A percentile compares a stretch with the other conserved stretches of the same genome.
These are phyloP conservation scores for Leccinellum rugosiceps DNA, from an alignment of 768 basidiomycete genomes.

Conservation along the genomic window DNA sequence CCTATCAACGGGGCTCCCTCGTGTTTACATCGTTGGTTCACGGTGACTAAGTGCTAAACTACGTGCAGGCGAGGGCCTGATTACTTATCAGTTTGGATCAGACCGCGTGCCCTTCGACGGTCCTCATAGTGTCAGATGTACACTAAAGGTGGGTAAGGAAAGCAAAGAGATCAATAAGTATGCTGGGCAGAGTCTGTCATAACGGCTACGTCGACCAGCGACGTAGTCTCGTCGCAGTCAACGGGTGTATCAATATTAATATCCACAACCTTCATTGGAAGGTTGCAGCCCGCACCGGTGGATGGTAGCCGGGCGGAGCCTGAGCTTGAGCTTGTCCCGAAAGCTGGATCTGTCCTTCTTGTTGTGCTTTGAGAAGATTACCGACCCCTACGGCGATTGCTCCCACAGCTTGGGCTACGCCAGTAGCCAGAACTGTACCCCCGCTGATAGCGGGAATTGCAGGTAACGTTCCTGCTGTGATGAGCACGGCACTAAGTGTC, in stretches of 20 bases:
- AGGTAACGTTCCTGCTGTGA: conserved; percentile 74
- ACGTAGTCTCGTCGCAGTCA: conserved; percentile 11
- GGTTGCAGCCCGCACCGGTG: conserved; percentile 30
- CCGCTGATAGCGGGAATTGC: conserved; percentile 68
- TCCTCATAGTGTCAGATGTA: conserved; percentile 11
- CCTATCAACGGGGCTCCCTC: conserved; percentile 20
- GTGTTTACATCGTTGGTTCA: conserved; percentile 28
- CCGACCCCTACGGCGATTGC: conserved; percentile 77
- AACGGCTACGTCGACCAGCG: conserved; percentile 22
- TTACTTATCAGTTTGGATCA: conserved; percentile 10
- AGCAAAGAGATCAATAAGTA: conserved; percentile 21
- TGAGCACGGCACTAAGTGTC: conserved; percentile 71
- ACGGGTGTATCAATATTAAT: not conserved
- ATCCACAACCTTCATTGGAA: conserved; percentile 19
- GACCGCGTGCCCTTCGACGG: conserved; percentile 3
- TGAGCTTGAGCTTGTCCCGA: conserved; percentile 20
- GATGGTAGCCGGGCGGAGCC: conserved; percentile 19
- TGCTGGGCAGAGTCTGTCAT: conserved; percentile 14
- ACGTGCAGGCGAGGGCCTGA: conserved; percentile 15
- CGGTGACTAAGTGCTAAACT: conserved; percentile 20
- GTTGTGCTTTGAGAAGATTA: conserved; percentile 48
- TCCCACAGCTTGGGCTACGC: conserved; percentile 74
- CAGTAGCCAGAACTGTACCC: conserved; percentile 68
- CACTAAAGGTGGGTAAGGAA: conserved; percentile 3
- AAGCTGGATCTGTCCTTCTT: conserved; percentile 36